A percentile compares a stretch with the other conserved stretches of the same genome.
Evolutionary conservation across 2,329 filamentous ascomycete species (phyloP).

Genomic region (Epichloe amarillans): DNA sequence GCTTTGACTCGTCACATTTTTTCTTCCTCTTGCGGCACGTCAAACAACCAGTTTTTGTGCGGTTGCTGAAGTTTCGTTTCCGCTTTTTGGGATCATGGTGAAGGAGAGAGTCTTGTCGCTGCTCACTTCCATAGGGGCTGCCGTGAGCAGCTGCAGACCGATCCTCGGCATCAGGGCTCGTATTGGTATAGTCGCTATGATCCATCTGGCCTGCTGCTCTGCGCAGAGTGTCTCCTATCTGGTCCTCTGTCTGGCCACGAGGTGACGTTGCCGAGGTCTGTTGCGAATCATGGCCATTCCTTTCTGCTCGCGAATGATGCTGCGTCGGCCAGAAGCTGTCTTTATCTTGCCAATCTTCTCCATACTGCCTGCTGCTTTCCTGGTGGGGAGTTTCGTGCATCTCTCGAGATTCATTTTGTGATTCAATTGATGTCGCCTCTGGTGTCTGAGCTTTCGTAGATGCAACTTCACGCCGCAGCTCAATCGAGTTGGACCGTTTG

Average conservation of each 20-base stretch:
- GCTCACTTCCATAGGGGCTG: constrained; percentile 32
- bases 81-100: constrained; percentile 54
- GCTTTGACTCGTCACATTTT: constrained; percentile 93
- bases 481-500: constrained; percentile 56
- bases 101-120: constrained; percentile 33
- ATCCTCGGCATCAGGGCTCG: constrained; percentile 43
- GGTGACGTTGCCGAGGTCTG: constrained; percentile 31
- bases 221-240: constrained; percentile 30
- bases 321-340: constrained; percentile 35
- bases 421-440: constrained; percentile 17
- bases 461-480: constrained; percentile 26
- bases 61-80: constrained; percentile 79
- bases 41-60: constrained; percentile 90
- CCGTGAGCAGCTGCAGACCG: constrained; percentile 26
- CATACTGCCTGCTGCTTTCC: constrained; percentile 32
- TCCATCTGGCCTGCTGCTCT: constrained; percentile 33
- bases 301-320: constrained; percentile 33
- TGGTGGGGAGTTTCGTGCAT: constrained; percentile 28
- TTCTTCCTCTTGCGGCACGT: constrained; percentile 90
- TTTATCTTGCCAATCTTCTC: constrained; percentile 33
- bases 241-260: constrained; percentile 36
- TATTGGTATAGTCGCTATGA: constrained; percentile 35
- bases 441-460: constrained; percentile 21
- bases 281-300: constrained; percentile 31
- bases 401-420: constrained; percentile 27